phyloP scores from a whole-genome alignment of 345 rosid genomes.

The Raphanus raphanistrum region DNA sequence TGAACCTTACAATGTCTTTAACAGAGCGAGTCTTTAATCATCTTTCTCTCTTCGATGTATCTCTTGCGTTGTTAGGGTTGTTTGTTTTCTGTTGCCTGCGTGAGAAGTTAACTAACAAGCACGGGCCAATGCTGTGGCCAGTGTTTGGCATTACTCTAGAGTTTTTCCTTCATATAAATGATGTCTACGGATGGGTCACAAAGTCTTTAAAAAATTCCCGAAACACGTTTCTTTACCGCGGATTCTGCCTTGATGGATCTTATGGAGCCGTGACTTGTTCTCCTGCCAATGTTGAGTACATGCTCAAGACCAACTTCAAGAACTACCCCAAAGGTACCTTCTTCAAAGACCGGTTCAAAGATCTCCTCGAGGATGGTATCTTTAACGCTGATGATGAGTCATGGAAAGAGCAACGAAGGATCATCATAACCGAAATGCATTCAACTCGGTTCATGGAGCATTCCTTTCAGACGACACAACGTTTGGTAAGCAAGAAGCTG shows the following conservation, averaged over 20 bases:
- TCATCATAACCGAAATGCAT: constrained; percentile 54
- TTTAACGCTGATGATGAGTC: constrained; percentile 60
- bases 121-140: constrained; percentile 65
- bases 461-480: constrained; percentile 45
- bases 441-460: constrained; percentile 41
- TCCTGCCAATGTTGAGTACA: constrained; percentile 64
- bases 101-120: constrained; percentile 50
- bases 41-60: constrained; percentile 43
- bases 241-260: constrained; percentile 58
- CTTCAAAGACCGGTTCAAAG: constrained; percentile 53
- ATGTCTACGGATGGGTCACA: constrained; percentile 49
- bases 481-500: constrained; percentile 53
- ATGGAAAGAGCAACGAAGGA: constrained; percentile 62
- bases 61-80: constrained; percentile 46
- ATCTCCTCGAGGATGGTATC: constrained; percentile 74
- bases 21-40: constrained; percentile 30
- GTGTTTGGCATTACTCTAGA: constrained; percentile 56
- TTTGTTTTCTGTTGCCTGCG: constrained; percentile 52
- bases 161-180: constrained; percentile 35
- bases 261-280: constrained; percentile 54
- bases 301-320: constrained; percentile 61
- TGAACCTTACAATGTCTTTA: constrained; percentile 1
- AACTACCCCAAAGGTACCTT: constrained; percentile 73
- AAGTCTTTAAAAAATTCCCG: constrained; percentile 43
- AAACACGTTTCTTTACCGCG: constrained; percentile 53